Conservation (phyloP, 805 yeast species). For the Metschnikowia picachoensis region DNA sequence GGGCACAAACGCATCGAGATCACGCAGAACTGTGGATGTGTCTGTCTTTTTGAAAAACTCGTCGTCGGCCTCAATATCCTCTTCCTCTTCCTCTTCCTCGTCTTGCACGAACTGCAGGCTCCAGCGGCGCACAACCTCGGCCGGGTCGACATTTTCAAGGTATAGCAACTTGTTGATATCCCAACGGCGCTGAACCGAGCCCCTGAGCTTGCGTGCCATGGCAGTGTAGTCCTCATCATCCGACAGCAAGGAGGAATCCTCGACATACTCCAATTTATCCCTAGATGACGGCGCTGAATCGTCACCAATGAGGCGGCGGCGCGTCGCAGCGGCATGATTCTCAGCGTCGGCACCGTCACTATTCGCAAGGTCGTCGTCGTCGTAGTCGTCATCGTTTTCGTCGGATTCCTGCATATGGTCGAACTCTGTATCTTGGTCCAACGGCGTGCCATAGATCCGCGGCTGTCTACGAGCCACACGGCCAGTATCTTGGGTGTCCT, state of each 20-base stretch:
- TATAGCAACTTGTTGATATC: slow-evolving; percentile 79
- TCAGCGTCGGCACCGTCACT: slow-evolving; percentile 23
- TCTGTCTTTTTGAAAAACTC: slow-evolving; percentile 55
- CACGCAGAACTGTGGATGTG: slow-evolving; percentile 22
- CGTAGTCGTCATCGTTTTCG: slow-evolving; percentile 30
- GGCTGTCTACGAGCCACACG: slow-evolving; percentile 57
- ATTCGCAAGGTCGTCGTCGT: neutral
- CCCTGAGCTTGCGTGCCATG: slow-evolving; percentile 60
- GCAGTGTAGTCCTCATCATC: slow-evolving; percentile 38
- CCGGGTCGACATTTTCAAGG: slow-evolving; percentile 71
- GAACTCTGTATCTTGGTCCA: slow-evolving; percentile 45
- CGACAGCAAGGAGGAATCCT: slow-evolving; percentile 44
- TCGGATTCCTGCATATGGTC: slow-evolving; percentile 40
- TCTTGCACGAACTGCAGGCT: slow-evolving; percentile 47
- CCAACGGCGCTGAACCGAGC: slow-evolving; percentile 57
- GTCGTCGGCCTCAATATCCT: slow-evolving; percentile 33
- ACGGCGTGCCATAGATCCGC: slow-evolving; percentile 52
- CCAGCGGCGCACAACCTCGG: slow-evolving; percentile 72
- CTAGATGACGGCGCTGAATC: slow-evolving; percentile 39
- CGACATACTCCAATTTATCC: slow-evolving; percentile 39
- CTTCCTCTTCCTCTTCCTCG: slow-evolving; percentile 35
- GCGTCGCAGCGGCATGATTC: slow-evolving; percentile 28
- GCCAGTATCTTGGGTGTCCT: slow-evolving; percentile 49
- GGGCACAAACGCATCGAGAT: slow-evolving; percentile 38
- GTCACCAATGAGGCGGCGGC: slow-evolving; percentile 34